phyloP scores from a whole-genome alignment of 2,329 filamentous ascomycete species.

The Fusarium sp. region DNA sequence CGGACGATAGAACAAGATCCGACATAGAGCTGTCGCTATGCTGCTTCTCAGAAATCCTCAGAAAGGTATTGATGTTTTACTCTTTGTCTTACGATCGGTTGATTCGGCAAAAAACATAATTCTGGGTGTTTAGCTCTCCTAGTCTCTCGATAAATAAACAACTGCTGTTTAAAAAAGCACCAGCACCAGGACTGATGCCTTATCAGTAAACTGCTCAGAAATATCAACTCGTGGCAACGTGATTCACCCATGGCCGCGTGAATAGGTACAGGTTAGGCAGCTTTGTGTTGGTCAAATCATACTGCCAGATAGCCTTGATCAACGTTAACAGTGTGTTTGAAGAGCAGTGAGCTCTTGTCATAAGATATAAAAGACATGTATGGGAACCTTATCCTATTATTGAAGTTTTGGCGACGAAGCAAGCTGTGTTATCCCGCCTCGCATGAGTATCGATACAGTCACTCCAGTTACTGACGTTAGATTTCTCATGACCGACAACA shows the following conservation, averaged over 20 bases:
- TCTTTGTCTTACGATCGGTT: accelerated
- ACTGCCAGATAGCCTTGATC: accelerated
- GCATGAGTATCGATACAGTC: accelerated
- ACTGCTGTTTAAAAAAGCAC: accelerated
- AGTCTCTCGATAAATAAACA: accelerated
- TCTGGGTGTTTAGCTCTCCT: accelerated
- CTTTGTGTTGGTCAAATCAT: accelerated
- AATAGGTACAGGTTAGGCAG: not conserved
- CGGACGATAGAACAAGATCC: not conserved
- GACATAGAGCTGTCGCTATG: too few relatives aligned
- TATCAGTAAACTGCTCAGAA: accelerated
- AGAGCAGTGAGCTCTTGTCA: accelerated
- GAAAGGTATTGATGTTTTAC: too few relatives aligned
- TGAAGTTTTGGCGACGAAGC: accelerated
- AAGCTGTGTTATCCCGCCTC: accelerated
- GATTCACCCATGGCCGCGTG: accelerated
- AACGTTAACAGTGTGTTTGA: accelerated
- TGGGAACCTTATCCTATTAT: accelerated
- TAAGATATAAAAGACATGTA: accelerated
- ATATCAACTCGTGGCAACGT: not conserved
- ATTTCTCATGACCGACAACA: not conserved
- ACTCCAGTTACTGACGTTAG: accelerated
- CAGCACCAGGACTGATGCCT: accelerated
- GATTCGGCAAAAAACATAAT: accelerated
- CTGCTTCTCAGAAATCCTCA: too few relatives aligned